A percentile compares a stretch with the other conserved stretches of the same genome.
Evolutionary conservation across 768 basidiomycete species (phyloP).

Genomic region (Psilocybe azurescens): DNA sequence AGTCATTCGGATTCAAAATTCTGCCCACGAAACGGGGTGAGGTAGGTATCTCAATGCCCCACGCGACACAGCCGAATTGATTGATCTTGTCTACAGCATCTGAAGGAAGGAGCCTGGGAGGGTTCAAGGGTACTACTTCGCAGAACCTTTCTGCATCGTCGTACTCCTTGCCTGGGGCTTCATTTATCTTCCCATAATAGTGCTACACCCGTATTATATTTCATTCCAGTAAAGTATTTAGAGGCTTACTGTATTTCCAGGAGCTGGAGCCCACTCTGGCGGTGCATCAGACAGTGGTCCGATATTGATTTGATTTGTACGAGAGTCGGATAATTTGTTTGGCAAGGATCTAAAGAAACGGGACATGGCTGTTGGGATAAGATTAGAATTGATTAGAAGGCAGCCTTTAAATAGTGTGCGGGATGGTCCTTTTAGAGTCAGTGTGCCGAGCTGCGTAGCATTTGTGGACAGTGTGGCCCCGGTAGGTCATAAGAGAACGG

Average conservation of each 20-base stretch:
- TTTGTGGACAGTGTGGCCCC: too few species aligned
- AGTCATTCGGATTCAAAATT: constrained; percentile 40
- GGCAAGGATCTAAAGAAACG: constrained; percentile 22
- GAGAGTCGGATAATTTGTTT: constrained; percentile 8
- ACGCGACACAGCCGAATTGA: constrained; percentile 50
- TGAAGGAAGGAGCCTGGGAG: constrained; percentile 55
- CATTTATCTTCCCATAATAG: constrained; percentile 52
- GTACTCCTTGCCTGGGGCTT: constrained; percentile 63
- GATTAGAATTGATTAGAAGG: too few species aligned
- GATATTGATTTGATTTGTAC: neutral
- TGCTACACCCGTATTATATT: constrained; percentile 33
- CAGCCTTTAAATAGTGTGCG: too few species aligned
- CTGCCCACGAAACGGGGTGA: constrained; percentile 49
- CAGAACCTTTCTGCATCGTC: constrained; percentile 59
- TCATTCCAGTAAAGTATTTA: neutral
- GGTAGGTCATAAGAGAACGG: too few species aligned
- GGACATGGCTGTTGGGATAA: constrained; percentile 5
- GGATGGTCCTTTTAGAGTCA: too few species aligned
- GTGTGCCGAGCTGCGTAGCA: too few species aligned
- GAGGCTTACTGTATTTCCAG: constrained; percentile 49
- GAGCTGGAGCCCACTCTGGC: constrained; percentile 65
- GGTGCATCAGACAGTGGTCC: constrained; percentile 30
- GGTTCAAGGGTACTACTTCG: constrained; percentile 37
- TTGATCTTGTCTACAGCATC: constrained; percentile 56
- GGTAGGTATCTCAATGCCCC: constrained; percentile 52